phyloP scores from a whole-genome alignment of 192 early-diverging fungal genomes.

The Entomortierella parvispora region DNA sequence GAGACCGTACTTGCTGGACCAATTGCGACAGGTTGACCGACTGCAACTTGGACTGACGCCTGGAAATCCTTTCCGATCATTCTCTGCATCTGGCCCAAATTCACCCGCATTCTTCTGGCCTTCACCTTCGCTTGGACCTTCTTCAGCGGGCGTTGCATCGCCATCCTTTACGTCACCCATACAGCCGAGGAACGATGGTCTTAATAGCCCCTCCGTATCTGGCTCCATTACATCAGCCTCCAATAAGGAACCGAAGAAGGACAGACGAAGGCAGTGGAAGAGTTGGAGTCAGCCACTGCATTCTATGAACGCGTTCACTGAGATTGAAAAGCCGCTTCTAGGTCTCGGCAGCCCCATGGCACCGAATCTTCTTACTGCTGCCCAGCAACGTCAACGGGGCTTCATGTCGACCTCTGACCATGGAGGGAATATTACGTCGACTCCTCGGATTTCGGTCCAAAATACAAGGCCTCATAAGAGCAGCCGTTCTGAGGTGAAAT shows the following conservation, averaged over 20 bases:
- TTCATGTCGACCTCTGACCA: slow-evolving; percentile 19
- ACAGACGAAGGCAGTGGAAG: slow-evolving; percentile 54
- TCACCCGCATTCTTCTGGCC: slow-evolving; percentile 33
- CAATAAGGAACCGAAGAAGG: slow-evolving; percentile 12
- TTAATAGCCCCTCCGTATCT: background rate
- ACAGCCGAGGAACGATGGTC: slow-evolving; percentile 5
- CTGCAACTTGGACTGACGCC: slow-evolving; percentile 3
- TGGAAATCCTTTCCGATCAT: slow-evolving; percentile 5
- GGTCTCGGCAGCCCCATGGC: slow-evolving; percentile 12
- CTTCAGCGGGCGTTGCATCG: background rate
- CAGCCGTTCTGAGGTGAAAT: slow-evolving; percentile 2
- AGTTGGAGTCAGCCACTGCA: slow-evolving; percentile 56
- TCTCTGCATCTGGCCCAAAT: slow-evolving; percentile 19
- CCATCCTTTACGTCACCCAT: slow-evolving; percentile 20
- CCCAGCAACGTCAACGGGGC: slow-evolving; percentile 11
- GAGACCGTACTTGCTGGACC: slow-evolving; percentile 54
- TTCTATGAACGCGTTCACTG: slow-evolving; percentile 17
- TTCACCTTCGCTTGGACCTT: slow-evolving; percentile 12
- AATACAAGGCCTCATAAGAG: slow-evolving; percentile 5
- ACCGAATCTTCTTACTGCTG: background rate
- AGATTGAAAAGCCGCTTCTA: slow-evolving; percentile 15
- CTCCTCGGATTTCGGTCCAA: background rate
- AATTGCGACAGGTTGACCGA: slow-evolving; percentile 41
- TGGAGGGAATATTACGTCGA: background rate
- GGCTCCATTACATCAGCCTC: background rate